Base-by-base conservation (phyloP, 805 yeast genomes). In the Yarrowia sp. region DNA sequence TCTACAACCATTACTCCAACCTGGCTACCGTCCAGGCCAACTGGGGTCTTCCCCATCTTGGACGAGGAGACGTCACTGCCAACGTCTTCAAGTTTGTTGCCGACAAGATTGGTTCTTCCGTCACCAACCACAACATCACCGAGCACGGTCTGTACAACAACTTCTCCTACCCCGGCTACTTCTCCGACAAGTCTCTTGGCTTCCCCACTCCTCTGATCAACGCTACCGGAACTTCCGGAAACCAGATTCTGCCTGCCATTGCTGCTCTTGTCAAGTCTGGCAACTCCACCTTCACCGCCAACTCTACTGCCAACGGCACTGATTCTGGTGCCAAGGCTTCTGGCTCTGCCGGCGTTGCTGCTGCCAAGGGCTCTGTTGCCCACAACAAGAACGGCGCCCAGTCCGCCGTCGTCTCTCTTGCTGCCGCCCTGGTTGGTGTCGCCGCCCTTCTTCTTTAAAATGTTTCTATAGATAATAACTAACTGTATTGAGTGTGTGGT, bases 1-100 rank as follows among this genome's bases (percentile, higher is more conserved):
- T 75, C 77, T 82, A 83, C 74, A 78, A 80, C 73, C 85, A 83
- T 73, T 82, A 81, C 77, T 80, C 84, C 42, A 79, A 80, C 71
- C 67, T 82, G 57, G 75, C 85, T 13, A 70, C 84, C 38, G 77
- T 80, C 55, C 78, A 80, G 74, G 83, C 80, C 63, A 82, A 82
- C 79, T 82, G 80, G 82, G 80, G 75, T 64, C 78, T 82, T 65
- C 78, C 79, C 48, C 73, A 78, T 66, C 77, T 82, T 66, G 86
- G 86, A 62, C 80, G 85, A 70, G 75, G 77, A 69, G 85, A 82
- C 72, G 78, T 78, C 68, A 77, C 74, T 64, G 84, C 85, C 55
- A 83, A 83, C 69, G 82, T 82, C 28, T 81, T 81, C 73, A 66
- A 74, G 53, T 22, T 76, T 22, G 76, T 81, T 67, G 83, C 84